These are phyloP conservation scores for Candida mattraensis DNA, from an alignment of 805 yeast species.

Conservation along the genomic window DNA sequence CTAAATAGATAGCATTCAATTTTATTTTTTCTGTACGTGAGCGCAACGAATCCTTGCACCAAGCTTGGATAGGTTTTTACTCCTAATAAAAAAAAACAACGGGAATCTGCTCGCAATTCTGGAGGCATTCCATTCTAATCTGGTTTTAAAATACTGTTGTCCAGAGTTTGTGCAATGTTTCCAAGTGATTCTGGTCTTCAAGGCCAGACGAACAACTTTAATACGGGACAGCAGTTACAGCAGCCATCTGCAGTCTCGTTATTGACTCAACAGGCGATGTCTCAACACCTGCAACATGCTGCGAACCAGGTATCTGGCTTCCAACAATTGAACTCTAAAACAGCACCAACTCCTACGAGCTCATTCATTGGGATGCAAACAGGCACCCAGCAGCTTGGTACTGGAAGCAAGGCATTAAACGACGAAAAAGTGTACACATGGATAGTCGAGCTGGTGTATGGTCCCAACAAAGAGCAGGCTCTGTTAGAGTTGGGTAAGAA, in stretches of 20 bases:
- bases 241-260: conserved; percentile 21
- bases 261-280: conserved; percentile 22
- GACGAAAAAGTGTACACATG: conserved; percentile 86
- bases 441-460: conserved; percentile 87
- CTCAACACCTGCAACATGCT: conserved; percentile 17
- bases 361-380: too few species aligned
- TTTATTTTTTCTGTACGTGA: too few species aligned
- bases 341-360: too few species aligned
- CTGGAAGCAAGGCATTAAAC: conserved; percentile 44
- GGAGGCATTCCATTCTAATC: too few species aligned
- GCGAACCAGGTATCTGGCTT: conserved; percentile 15
- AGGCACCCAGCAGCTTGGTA: conserved; percentile 8
- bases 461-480: conserved; percentile 91
- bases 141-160: too few species aligned
- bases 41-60: too few species aligned
- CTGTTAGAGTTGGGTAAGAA: conserved; percentile 88
- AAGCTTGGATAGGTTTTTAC: too few species aligned
- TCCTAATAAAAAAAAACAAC: too few species aligned
- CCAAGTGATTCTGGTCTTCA: too few species aligned
- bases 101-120: too few species aligned
- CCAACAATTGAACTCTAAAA: conserved; percentile 23
- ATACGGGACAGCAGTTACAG: conserved; percentile 14
- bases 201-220: conserved; percentile 12
- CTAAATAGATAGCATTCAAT: neutral
- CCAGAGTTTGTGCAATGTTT: too few species aligned